phyloP scores from a whole-genome alignment of 2,329 filamentous ascomycete species.

The Phyllosticta citriasiana region DNA sequence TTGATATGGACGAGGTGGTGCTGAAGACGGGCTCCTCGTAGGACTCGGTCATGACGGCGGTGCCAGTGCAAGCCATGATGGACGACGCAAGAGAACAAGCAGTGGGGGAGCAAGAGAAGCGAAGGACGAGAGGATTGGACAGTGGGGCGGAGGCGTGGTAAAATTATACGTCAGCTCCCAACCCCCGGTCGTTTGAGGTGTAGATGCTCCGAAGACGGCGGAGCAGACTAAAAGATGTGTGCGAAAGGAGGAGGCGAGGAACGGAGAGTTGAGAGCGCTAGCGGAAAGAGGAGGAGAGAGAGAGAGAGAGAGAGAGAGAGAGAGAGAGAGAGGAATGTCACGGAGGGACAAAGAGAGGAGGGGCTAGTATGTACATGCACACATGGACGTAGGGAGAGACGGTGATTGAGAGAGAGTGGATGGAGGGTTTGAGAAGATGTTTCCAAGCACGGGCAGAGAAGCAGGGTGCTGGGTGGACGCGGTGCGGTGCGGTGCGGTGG shows the following conservation, averaged over 20 bases:
- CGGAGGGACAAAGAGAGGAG: background rate
- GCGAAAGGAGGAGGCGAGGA: background rate
- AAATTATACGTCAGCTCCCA: background rate
- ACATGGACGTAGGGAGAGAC: background rate
- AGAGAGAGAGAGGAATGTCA: background rate
- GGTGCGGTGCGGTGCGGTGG: background rate
- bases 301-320: background rate
- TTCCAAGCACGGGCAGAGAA: background rate
- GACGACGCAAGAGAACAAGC: background rate
- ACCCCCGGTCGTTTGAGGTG: background rate
- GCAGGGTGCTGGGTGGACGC: background rate
- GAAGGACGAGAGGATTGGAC: background rate
- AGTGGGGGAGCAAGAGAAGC: background rate
- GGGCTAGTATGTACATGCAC: background rate
- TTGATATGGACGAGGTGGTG: slow-evolving; percentile 27
- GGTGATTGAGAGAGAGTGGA: background rate
- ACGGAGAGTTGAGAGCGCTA: background rate
- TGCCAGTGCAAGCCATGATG: slow-evolving; percentile 19
- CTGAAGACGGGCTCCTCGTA: slow-evolving; percentile 36
- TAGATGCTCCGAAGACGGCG: background rate
- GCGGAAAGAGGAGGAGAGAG: background rate
- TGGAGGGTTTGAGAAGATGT: background rate
- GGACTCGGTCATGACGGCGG: slow-evolving; percentile 19
- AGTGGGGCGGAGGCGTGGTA: background rate
- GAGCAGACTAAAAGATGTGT: background rate